Evolutionary conservation across 2,329 filamentous ascomycete species (phyloP).

Genomic region (Onygenales sp.): DNA sequence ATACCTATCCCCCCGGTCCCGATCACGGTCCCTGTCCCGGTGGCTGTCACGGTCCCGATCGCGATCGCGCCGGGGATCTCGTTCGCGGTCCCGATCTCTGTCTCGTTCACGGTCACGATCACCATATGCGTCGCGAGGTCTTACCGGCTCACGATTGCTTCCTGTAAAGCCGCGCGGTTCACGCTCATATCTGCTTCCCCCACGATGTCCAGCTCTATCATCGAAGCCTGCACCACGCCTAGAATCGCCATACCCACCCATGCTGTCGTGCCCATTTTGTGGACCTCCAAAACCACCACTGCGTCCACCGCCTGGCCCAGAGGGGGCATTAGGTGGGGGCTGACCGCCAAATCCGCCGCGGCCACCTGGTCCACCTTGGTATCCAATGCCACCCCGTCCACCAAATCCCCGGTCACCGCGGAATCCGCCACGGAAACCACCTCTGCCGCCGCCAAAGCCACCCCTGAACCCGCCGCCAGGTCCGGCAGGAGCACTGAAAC

Average conservation of each 20-base stretch:
- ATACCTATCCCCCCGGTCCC: constrained; percentile 33
- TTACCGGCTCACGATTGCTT: constrained; percentile 77
- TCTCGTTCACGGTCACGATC: constrained; percentile 36
- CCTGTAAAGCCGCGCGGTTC: constrained; percentile 52
- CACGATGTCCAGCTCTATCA: constrained; percentile 44
- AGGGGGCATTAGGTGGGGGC: constrained; percentile 41
- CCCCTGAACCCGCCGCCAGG: constrained; percentile 47
- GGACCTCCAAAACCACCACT: constrained; percentile 37
- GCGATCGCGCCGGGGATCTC: constrained; percentile 47
- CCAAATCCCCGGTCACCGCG: constrained; percentile 41
- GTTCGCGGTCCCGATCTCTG: constrained; percentile 43
- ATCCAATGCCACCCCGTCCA: constrained; percentile 45
- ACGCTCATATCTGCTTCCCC: constrained; percentile 42
- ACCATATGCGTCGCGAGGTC: constrained; percentile 54
- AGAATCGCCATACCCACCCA: constrained; percentile 33
- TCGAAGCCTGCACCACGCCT: constrained; percentile 50
- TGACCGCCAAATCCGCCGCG: constrained; percentile 40
- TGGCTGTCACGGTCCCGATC: constrained; percentile 47
- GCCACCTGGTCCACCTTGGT: constrained; percentile 52
- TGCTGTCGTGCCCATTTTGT: constrained; percentile 34
- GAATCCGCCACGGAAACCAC: constrained; percentile 43
- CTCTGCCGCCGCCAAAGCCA: constrained; percentile 42
- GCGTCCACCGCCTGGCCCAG: constrained; percentile 47
- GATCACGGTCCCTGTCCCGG: constrained; percentile 32
- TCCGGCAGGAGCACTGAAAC: constrained; percentile 46